Base-by-base conservation (phyloP, 345 rosid genomes). In the Eucalyptus dawsonii region DNA sequence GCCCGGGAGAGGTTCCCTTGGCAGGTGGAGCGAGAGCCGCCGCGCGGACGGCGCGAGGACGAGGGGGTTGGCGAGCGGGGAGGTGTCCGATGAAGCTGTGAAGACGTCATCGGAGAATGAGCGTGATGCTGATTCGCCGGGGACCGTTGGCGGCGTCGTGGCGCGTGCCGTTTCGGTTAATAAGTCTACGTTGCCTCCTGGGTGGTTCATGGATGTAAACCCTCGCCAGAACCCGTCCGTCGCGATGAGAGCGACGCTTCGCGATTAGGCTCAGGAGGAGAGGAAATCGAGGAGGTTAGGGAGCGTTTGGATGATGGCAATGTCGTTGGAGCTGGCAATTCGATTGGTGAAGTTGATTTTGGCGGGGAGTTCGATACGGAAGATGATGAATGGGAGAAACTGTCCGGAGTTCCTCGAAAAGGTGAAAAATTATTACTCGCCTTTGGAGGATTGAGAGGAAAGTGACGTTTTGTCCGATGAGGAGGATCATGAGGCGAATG, bases 1-100 rank as follows among this genome's bases (percentile, higher is more conserved):
- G 87, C 85, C 16, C 93, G 92, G 89, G 92, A 94, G 49, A 96
- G 90, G 11, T 91, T 95, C 49, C 98, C 99, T 15, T 97, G 99
- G 99, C 95, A 96, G 86, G 88, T 91, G 69, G 90, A 80, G 37
- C 83, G 90, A 22, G 87, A 89, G 44, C 87, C 42, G 25, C 87
- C 87, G 54, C 65, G 87, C 12, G 47, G 88, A 7, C 45, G 88
- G 24, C 56, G 88, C 12, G 50, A 88, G 31, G 87, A 87, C 11
- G 90, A 92, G 85, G 29, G n/a, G 87, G 65, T 50, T 47, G 65
- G 87, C 37, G 87, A 86, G 60, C 44, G 44, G 31, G 37, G 65
- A 86, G 9, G 62, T 34, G 21, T 17, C 24, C 10, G 87, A 31
- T 50, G 25, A 86, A 86, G 37, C 60, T 40, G 58, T 45, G 22